Base-by-base conservation (phyloP, 768 basidiomycete genomes). In the Leucocoprinus leucothites region DNA sequence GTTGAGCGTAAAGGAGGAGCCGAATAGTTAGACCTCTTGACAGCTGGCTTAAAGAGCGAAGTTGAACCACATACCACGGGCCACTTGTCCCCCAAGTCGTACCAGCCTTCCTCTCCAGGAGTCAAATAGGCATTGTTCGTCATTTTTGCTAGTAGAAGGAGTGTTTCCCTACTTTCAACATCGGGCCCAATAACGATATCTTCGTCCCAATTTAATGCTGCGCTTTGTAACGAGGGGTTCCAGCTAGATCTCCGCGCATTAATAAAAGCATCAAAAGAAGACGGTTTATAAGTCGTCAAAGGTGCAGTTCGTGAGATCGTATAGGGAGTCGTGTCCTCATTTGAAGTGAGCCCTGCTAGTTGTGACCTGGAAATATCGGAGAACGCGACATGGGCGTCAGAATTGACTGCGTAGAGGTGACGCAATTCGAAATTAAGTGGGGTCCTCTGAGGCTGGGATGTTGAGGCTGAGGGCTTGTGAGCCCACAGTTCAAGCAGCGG, bases 101-200 rank as follows among this genome's bases (percentile, higher is more conserved):
- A 96, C 96, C 96, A 98, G 1, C 67, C 79, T 5, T 69, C 56
- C 53, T 87, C 83, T 7, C 77, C 75, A 0, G 82, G 82, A 9
- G 74, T 64, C 14, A 87, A 70, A 73, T 98, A 98, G 46, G 96
- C 93, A 65, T 98, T 93, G 64, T 87, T 91, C 38, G 92, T 83
- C 91, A 99, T 98, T 82, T 93, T 97, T 9, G 94, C 96, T 45
- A 99, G 79, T 56, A 83, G 74, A 31, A 90, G 75, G 26, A 98
- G 71, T 1, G 91, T 89, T 58, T 86, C 82, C 41, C 91, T 76
- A 48, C 81, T 82, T 62, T 85, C 82, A 19, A 91, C 79, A 68
- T 98, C 85, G 2, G 96, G 96, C 0, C 75, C 89, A 2, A 73
- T 51, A 1, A 92, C 73, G 56, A 89, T 86, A 5, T 85, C 82